phyloP scores from a whole-genome alignment of 1,284 basidiomycete species.

The Ustanciosporium gigantosporum region DNA sequence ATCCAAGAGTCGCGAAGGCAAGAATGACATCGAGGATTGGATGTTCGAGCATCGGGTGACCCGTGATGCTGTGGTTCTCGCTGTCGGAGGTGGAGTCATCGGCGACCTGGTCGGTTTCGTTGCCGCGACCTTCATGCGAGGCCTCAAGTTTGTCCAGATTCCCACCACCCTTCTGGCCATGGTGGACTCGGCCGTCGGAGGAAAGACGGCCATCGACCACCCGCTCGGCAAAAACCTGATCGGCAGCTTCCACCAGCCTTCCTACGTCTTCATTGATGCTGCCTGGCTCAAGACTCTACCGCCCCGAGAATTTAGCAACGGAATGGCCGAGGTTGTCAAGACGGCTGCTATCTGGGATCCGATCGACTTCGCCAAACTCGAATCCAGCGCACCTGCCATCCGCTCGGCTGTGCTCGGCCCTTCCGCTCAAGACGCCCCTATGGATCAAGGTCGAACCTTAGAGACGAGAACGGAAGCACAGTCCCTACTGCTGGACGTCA shows the following conservation, averaged over 20 bases:
- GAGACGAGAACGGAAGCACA: conserved; percentile 52
- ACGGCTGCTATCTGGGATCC: conserved; percentile 61
- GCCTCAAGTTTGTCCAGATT: conserved; percentile 90
- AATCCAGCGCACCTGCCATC: conserved; percentile 52
- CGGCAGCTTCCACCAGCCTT: conserved; percentile 97
- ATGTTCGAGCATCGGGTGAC: conserved; percentile 85
- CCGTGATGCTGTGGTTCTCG: conserved; percentile 88
- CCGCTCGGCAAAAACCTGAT: conserved; percentile 96
- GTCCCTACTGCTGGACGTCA: conserved; percentile 58
- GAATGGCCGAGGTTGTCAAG: conserved; percentile 95
- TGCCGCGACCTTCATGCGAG: conserved; percentile 78
- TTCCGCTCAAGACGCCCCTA: conserved; percentile 28
- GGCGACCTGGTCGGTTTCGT: conserved; percentile 94
- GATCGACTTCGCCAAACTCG: conserved; percentile 58
- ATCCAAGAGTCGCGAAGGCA: conserved; percentile 86
- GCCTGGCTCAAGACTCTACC: conserved; percentile 93
- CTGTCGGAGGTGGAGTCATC: conserved; percentile 93
- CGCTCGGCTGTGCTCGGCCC: conserved; percentile 54
- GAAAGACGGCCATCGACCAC: conserved; percentile 97
- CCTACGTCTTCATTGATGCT: conserved; percentile 95
- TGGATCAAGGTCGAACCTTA: conserved; percentile 50
- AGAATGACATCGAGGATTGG: conserved; percentile 93
- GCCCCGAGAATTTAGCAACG: conserved; percentile 89
- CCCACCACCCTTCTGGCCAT: conserved; percentile 95
- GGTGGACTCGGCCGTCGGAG: conserved; percentile 97